Conservation (phyloP, 176 grass and related monocot genomes). For the Aegilops sharonensis region DNA sequence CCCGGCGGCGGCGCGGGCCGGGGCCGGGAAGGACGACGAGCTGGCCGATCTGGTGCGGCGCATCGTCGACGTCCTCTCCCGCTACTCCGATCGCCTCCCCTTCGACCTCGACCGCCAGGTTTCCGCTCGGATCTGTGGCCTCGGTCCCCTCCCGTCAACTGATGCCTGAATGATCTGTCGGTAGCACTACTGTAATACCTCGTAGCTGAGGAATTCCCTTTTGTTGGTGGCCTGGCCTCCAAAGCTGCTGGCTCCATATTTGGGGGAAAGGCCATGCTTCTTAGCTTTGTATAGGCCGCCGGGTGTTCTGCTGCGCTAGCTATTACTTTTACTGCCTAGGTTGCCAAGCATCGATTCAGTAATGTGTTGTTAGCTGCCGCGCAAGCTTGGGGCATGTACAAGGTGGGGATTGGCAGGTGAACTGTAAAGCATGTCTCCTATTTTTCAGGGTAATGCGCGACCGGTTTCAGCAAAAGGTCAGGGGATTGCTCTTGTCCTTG, state of each 20-base stretch:
- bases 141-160: not conserved
- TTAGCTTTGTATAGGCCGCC: not conserved
- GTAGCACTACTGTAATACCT: not conserved
- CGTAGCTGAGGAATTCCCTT: not conserved
- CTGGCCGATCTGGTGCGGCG: conserved; percentile 85
- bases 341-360: conserved; percentile 21
- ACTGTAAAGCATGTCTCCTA: not conserved
- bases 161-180: not conserved
- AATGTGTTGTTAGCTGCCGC: not conserved
- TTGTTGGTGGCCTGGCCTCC: not conserved
- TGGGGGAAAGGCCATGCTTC: conserved; percentile 8
- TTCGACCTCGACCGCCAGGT: conserved; percentile 94
- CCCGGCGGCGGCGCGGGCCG: conserved; percentile 15
- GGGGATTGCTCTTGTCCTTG: not conserved
- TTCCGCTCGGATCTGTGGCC: conserved; percentile 37
- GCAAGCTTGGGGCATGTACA: not conserved
- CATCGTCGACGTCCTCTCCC: conserved; percentile 60
- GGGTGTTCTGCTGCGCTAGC: not conserved
- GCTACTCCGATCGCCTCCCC: conserved; percentile 78
- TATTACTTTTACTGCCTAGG: not conserved
- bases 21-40: conserved; percentile 70
- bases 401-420: not conserved
- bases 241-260: not conserved
- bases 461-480: not conserved
- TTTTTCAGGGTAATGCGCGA: not conserved